Conservation (phyloP, 73 alveolate genomes). For the Paramecium sexaurelia region DNA sequence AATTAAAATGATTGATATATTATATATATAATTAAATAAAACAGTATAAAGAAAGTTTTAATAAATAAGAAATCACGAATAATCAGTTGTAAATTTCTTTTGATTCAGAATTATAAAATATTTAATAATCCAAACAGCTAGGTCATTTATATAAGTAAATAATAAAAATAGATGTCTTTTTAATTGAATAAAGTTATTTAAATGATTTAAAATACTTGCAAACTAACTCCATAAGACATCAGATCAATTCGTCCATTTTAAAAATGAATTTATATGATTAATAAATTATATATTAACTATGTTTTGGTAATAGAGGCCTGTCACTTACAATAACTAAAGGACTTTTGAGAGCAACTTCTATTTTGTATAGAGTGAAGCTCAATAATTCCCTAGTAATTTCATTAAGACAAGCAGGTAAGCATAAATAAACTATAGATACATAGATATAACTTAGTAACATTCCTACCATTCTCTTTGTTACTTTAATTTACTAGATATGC, state of each 20-base stretch:
- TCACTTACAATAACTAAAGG: neutral
- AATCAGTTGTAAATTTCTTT: neutral
- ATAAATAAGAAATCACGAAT: neutral
- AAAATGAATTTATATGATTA: conserved; percentile 31
- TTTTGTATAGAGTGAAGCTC: neutral
- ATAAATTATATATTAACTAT: neutral
- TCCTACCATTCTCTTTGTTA: conserved; percentile 78
- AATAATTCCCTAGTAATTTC: conserved; percentile 70
- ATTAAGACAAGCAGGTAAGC: conserved; percentile 81
- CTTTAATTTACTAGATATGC: conserved; percentile 82
- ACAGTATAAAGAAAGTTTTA: neutral
- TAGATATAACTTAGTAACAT: conserved; percentile 72
- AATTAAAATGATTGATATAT: neutral
- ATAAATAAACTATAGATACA: neutral
- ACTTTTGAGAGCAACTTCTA: conserved; percentile 42
- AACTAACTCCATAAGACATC: neutral
- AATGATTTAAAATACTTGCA: neutral
- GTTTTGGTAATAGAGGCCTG: neutral
- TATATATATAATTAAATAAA: neutral
- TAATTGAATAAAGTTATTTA: conserved; percentile 17
- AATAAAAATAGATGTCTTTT: neutral
- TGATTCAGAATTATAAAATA: too few relatives aligned
- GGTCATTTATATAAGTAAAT: neutral
- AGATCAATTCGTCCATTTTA: neutral
- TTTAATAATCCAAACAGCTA: neutral